Base-by-base conservation (phyloP, 2,329 filamentous ascomycete genomes). In the Diaporthe longicolla region DNA sequence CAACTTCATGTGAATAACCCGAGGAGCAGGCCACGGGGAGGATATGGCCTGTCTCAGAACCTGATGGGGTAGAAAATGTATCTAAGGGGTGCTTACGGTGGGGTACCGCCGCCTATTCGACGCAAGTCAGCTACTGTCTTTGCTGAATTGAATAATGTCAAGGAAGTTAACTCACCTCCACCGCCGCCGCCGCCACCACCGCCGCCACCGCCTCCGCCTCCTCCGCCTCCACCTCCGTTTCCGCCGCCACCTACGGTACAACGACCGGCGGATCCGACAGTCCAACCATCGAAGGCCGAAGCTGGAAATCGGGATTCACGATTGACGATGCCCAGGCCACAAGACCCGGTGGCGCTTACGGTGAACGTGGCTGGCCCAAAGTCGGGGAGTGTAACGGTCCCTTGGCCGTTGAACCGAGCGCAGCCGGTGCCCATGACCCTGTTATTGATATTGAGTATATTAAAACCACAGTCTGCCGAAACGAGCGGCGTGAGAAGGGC, bases 391-490 rank as follows among this genome's bases (percentile, higher is more conserved):
- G 2, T 19, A 43, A 61, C 10, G 6, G 21, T 9, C 35, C 57
- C 57, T 17, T 17, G 35, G 57, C 35, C 35, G 13, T 24, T 24
- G 17, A 9, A 4, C 11, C 5, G 35, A 61, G 57, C 57, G 19
- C 57, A 61, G 35, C 57, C 57, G 57, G 57, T 61, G 57, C 57
- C 57, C 57, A 61, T 61, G 35, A 61, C 10, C 11, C 10, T 21
- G 24, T 35, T 35, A 26, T 61, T 40, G 6, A 43, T 61, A 35
- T 61, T 61, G 57, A 61, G 4, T 1, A 61, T 61, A n/a, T 61
- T 61, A 35, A 61, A 61, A 15, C 11, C 35, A 26, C 57, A 61
- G 35, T 43, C 35, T 61, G 57, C 57, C 57, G 57, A 61, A 43
- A 61, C 57, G 35, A 61, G 35, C 11, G 57, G 24, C 35, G 57